Evolutionary conservation across 495 filamentous ascomycete species (phyloP).

Genomic region (Penicillium flavigenum): DNA sequence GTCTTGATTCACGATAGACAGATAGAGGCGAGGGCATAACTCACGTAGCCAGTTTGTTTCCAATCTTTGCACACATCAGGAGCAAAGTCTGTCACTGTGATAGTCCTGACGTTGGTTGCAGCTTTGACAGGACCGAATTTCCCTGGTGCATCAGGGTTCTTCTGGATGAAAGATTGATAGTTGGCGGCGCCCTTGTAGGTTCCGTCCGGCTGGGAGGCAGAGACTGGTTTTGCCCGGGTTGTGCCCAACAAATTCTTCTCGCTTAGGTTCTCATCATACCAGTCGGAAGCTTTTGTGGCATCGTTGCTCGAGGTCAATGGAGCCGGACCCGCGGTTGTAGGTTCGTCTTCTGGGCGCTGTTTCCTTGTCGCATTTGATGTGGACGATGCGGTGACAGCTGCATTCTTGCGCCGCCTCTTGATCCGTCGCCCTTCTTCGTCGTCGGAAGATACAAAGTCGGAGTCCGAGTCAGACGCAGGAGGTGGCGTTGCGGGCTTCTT

Average conservation of each 20-base stretch:
- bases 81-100: slow-evolving; percentile 86
- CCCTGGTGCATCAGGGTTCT: slow-evolving; percentile 74
- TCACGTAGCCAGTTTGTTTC: slow-evolving; percentile 68
- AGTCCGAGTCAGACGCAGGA: slow-evolving; percentile 56
- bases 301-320: slow-evolving; percentile 70
- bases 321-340: slow-evolving; percentile 49
- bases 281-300: slow-evolving; percentile 90
- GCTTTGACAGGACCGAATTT: slow-evolving; percentile 85
- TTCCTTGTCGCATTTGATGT: slow-evolving; percentile 37
- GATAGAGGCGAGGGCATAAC: background rate
- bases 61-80: slow-evolving; percentile 97
- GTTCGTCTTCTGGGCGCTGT: slow-evolving; percentile 54
- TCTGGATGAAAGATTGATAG: slow-evolving; percentile 72
- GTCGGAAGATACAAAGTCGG: slow-evolving; percentile 72
- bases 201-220: slow-evolving; percentile 48
- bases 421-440: slow-evolving; percentile 70
- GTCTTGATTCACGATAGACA: slow-evolving; percentile 34
- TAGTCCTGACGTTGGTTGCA: slow-evolving; percentile 84
- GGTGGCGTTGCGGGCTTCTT: slow-evolving; percentile 84
- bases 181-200: slow-evolving; percentile 76
- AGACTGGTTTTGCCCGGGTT: slow-evolving; percentile 38
- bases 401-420: slow-evolving; percentile 74
- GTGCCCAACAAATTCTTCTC: slow-evolving; percentile 64
- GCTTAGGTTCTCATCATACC: slow-evolving; percentile 69
- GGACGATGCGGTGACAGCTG: slow-evolving; percentile 57